Conservation (phyloP, 2,329 filamentous ascomycete genomes). For the Pyrenochaeta sp. region DNA sequence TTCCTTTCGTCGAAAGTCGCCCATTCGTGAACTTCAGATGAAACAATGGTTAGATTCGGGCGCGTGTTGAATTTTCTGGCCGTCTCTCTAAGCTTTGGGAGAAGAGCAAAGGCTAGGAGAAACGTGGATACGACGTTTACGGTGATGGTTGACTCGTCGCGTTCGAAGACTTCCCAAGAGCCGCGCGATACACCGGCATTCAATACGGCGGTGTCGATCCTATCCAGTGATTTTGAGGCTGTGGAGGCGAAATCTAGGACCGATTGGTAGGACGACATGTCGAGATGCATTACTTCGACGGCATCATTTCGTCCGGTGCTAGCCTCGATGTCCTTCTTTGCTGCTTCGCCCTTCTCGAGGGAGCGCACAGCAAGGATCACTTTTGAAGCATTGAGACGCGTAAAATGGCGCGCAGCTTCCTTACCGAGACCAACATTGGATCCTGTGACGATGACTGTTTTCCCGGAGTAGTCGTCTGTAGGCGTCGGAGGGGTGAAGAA, state of each 20-base stretch:
- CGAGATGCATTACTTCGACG: conserved; percentile 58
- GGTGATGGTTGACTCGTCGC: conserved; percentile 34
- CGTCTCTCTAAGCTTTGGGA: conserved; percentile 41
- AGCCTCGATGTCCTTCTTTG: conserved; percentile 50
- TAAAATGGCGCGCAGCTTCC: conserved; percentile 55
- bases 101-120: conserved; percentile 29
- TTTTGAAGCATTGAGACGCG: conserved; percentile 48
- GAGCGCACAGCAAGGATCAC: conserved; percentile 57
- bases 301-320: conserved; percentile 36
- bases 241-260: conserved; percentile 44
- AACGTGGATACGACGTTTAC: conserved; percentile 33
- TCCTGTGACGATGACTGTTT: conserved; percentile 58
- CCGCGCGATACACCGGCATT: conserved; percentile 49
- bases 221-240: conserved; percentile 27
- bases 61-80: conserved; percentile 29
- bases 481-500: conserved; percentile 47
- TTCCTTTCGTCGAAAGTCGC: conserved; percentile 35
- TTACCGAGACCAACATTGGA: conserved; percentile 57
- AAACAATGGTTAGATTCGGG: conserved; percentile 42
- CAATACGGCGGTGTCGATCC: conserved; percentile 45
- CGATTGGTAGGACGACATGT: conserved; percentile 50
- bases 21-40: conserved; percentile 42
- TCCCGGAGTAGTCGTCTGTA: conserved; percentile 32
- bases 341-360: conserved; percentile 54
- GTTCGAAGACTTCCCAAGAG: conserved; percentile 23